Base-by-base conservation (phyloP, 2,329 filamentous ascomycete species). In the Cladosporium sp. region DNA sequence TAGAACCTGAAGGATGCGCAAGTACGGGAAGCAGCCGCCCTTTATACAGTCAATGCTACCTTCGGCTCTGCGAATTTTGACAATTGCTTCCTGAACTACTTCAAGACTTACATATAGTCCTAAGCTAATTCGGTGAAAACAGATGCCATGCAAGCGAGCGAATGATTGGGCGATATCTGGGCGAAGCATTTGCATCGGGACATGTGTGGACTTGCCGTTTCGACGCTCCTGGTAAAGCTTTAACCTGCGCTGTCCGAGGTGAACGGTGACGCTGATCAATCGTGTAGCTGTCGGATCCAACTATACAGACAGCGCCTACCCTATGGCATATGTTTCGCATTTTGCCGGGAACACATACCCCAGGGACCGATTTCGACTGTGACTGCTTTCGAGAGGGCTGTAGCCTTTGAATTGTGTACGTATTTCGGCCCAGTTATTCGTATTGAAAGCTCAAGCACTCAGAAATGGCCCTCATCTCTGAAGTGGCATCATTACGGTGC, bases 381-480 rank as follows among this genome's bases (percentile, higher is more conserved):
- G 57, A 29, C 23, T 31, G 14, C 21, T 16, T 60, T 60, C 23
- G 57, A 60, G 37, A 60, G n/a, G 23, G 57, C 57, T 21, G 33
- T 60, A 18, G 57, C 57, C 10, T 28, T 21, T 5, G 23, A 50
- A 21, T 28, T 28, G 11, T 23, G 46, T 21, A 23, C 46, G 5
- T 28, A 28, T 23, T 16, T 50, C 11, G 46, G 46, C 14, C 28
- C 21, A 2, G 28, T 14, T n/a, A 28, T 28, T 6, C 21, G 46
- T 21, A 50, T 10, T 6, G 23, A 23, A 16, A 50, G 11, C 14
- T 23, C 23, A 23, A 50, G n/a, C 46, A 28, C 46, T 4, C 21
- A 26, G 12, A 50, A 26, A 11, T 26, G 14, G 23, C 21, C 46
- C 23, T 50, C 46, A 11, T 23, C 23, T 10, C 23, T 21, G 5